These are phyloP conservation scores for Sphagnum magellanicum DNA, from an alignment of 228 moss, liverwort and hornwort genomes.

Conservation along the genomic window DNA sequence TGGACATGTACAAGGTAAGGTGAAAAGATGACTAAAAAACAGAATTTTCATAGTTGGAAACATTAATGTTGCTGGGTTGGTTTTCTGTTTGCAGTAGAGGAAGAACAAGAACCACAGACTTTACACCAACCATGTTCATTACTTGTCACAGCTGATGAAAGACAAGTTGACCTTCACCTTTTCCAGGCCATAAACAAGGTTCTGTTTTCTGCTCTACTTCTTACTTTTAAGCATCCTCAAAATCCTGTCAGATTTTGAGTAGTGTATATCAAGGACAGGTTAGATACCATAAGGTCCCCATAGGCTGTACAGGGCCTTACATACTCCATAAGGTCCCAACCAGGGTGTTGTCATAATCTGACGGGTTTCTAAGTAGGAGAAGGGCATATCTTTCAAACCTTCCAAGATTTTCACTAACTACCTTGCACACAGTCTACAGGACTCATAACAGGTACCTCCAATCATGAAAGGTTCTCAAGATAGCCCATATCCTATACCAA, in stretches of 20 bases:
- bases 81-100: conserved; percentile 5
- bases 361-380: not conserved
- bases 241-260: not conserved
- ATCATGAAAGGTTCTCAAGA: too few relatives aligned
- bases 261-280: not conserved
- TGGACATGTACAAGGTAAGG: too few relatives aligned
- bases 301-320: not conserved
- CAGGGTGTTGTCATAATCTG: not conserved
- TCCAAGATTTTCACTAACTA: too few relatives aligned
- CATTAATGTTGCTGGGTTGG: not conserved
- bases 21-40: too few relatives aligned
- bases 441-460: too few relatives aligned
- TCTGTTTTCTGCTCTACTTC: not conserved
- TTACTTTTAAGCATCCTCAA: not conserved
- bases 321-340: not conserved
- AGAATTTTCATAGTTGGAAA: too few relatives aligned
- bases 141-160: conserved; percentile 37
- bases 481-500: too few relatives aligned
- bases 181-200: conserved; percentile 41
- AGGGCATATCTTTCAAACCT: too few relatives aligned
- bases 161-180: conserved; percentile 31
- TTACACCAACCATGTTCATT: conserved; percentile 32
- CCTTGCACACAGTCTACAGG: too few relatives aligned
- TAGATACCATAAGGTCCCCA: not conserved
- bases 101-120: conserved; percentile 19